Evolutionary conservation across 106 monocot species (phyloP), one percentile per base, ranked within the genome.

Genomic region (Iris macrosiphon): DNA sequence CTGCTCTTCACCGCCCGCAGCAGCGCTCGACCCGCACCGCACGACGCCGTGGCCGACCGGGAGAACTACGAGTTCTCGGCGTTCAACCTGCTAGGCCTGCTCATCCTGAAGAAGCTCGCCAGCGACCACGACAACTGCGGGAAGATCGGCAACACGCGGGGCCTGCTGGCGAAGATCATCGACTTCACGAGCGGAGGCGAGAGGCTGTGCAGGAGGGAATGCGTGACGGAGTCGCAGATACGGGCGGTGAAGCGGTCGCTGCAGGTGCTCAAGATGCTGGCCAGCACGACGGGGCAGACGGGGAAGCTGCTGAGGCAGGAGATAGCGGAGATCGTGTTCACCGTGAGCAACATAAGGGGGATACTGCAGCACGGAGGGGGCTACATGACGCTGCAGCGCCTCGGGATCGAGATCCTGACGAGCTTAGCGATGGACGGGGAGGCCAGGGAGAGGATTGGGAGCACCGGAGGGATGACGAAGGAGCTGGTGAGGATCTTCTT

Each of bases 91-190:
- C 28, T 79, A 19, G 92, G 92, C 4, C 64, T 92, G 4, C 61
- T 70, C 16, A 92, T 92, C 19, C 55, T 92, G 3, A 92, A 87
- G 67, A 92, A 77, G 40, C 75, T 92, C 0, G 75, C 74, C 0
- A 68, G 71, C 6, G 79, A 92, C 26, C 82, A 82, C 20, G 79
- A 82, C 61, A 92, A 92, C 68, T 87, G 86, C 52, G 67, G 61
- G 6, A 86, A 77, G 71, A 92, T 92, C 14, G 87, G 92, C 2
- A 79, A 77, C 41, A 77, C 82, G 2, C 65, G 79, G 28, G 83
- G 83, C 4, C 65, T 92, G n/a, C 73, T 92, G 11, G 53, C 62
- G 3, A 92, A 74, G 62, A 79, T 87, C 61, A 82, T 92, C 6
- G 74, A 79, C 22, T 87, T 83, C 65, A 77, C 92, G 10, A 28